Conservation (phyloP, 176 grass and related monocot genomes). For the Olyra latifolia region DNA sequence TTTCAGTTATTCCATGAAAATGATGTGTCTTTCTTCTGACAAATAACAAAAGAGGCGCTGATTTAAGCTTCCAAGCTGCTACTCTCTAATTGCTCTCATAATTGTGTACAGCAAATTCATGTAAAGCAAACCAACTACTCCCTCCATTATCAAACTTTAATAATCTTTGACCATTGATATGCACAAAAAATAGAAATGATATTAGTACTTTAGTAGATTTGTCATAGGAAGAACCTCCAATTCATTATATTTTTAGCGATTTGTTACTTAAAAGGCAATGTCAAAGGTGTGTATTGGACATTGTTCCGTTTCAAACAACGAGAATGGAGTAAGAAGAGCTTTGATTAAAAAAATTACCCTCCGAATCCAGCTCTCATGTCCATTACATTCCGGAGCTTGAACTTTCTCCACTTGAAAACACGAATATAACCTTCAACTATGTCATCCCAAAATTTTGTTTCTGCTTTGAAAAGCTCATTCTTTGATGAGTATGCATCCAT, state of each 20-base stretch:
- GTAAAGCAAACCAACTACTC: neutral
- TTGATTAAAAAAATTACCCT: slow-evolving; percentile 64
- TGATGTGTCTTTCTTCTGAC: slow-evolving; percentile 1
- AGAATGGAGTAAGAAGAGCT: slow-evolving; percentile 19
- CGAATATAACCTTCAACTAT: slow-evolving; percentile 66
- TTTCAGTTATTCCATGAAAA: neutral
- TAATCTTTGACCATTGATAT: neutral
- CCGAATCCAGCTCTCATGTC: slow-evolving; percentile 97
- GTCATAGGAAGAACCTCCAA: neutral
- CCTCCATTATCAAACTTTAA: neutral
- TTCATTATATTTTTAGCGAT: neutral
- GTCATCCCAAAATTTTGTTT: slow-evolving; percentile 76
- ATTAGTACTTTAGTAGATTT: slow-evolving; percentile 18
- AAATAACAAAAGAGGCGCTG: neutral
- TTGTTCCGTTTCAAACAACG: neutral
- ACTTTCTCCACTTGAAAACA: slow-evolving; percentile 77
- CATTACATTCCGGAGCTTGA: slow-evolving; percentile 81
- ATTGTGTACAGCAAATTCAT: neutral
- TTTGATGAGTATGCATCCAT: slow-evolving; percentile 87
- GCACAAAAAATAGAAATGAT: neutral
- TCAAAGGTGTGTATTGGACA: neutral
- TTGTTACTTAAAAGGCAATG: neutral
- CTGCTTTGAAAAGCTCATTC: slow-evolving; percentile 89
- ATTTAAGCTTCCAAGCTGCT: neutral
- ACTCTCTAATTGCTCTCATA: neutral